Evolutionary conservation across 306 rosid genomes (phyloP).

Genomic region (Cicer chorassanicum): DNA sequence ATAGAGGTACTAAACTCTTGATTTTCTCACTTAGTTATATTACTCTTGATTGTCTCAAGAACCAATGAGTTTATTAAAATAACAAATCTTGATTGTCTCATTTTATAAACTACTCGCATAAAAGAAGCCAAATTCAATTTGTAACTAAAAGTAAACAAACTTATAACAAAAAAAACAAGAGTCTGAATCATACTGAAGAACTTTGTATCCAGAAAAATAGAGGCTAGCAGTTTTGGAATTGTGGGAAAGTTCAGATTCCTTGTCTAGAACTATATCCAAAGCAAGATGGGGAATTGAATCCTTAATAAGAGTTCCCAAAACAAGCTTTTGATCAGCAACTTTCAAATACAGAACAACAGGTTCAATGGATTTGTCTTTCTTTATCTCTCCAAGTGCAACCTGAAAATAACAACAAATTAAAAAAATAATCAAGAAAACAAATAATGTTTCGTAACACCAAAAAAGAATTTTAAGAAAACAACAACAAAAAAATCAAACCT

Average conservation of each 20-base stretch:
- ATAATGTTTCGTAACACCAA: too few species aligned
- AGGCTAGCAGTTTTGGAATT: slow-evolving; percentile 66
- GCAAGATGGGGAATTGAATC: slow-evolving; percentile 70
- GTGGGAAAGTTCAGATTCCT: slow-evolving; percentile 77
- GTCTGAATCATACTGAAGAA: slow-evolving; percentile 60
- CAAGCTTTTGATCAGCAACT: slow-evolving; percentile 60
- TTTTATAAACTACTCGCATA: too few species aligned
- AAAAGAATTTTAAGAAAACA: too few species aligned
- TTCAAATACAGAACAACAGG: slow-evolving; percentile 54
- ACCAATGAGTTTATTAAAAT: too few species aligned
- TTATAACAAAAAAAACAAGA: neutral
- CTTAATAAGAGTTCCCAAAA: slow-evolving; percentile 64
- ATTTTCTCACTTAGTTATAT: too few species aligned
- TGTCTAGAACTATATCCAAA: slow-evolving; percentile 66
- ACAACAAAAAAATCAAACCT: slow-evolving; percentile 50
- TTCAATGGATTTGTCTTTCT: slow-evolving; percentile 62
- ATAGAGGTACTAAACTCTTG: too few species aligned
- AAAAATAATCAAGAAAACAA: neutral
- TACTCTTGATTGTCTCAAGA: too few species aligned
- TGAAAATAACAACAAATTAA: slow-evolving; percentile 26
- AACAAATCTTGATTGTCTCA: too few species aligned
- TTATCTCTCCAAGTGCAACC: slow-evolving; percentile 74
- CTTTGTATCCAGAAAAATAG: slow-evolving; percentile 66
- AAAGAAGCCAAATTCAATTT: too few species aligned
- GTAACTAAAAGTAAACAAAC: neutral